Evolutionary conservation across 306 rosid species (phyloP), one percentile per base, ranked within the genome.

Genomic region (Medicago arabica): DNA sequence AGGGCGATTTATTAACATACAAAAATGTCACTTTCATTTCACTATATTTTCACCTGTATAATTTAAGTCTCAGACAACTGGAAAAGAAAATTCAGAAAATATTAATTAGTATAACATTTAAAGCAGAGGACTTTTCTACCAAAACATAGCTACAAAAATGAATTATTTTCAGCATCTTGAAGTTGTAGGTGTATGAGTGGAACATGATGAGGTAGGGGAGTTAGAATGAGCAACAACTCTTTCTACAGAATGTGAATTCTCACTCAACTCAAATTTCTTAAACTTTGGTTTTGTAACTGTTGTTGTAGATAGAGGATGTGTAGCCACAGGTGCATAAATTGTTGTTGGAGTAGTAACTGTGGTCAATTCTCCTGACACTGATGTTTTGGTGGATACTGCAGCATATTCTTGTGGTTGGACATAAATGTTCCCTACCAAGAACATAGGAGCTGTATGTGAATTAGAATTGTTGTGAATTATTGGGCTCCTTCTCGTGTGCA

Each of bases 401-500:
- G 81, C 88, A 78, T 88, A 93, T 10, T 93, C 96, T 25, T 81
- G 84, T 9, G 97, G 96, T n/a, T 89, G 92, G 62, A 88, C 79
- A 89, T 88, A 94, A 59, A 92, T 85, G 82, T 93, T 91, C 14
- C 97, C 98, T 51, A 95, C 93, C 60, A 90, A 83, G 49, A 92
- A 86, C 70, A 95, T 83, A 11, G 91, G 91, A 4, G 85, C 86
- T 61, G 91, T 66, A 61, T 87, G 91, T 13, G 88, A 60, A 57
- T 62, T 84, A 17, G 69, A 82, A 73, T 75, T 84, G 76, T 80
- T 82, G 76, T 81, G 89, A 6, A 81, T 81, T 16, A 88, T 19
- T 0, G 88, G 81, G 55, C 83, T 83, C 67, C 97, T 86, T 80
- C 96, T 81, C 0, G 91, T 88, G 81, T 95, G 95, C 55, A 95